Conservation (phyloP, 1,284 basidiomycete species). For the Puccinia coronata region DNA sequence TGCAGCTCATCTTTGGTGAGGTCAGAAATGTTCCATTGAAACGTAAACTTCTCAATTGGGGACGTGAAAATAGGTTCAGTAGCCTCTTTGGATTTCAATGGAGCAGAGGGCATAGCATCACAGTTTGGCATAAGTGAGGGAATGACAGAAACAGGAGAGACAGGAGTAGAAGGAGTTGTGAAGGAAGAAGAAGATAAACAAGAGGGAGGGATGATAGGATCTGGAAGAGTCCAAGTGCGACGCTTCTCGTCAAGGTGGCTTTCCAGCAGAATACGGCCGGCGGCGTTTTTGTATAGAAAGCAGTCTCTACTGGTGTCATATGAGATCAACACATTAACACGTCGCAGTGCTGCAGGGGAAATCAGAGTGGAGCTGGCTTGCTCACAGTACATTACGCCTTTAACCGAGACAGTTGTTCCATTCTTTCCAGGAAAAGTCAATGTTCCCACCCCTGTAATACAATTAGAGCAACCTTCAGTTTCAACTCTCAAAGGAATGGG, state of each 20-base stretch:
- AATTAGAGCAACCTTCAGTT: too few species aligned
- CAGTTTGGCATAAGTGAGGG: too few species aligned
- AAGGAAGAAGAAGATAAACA: background rate
- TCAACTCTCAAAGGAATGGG: too few species aligned
- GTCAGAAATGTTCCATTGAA: background rate
- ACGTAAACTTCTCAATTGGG: background rate
- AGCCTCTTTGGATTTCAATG: background rate
- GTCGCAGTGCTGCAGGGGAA: background rate
- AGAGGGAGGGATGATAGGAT: background rate
- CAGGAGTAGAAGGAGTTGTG: background rate
- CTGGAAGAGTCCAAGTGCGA: background rate
- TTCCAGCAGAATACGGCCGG: background rate
- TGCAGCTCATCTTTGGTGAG: background rate
- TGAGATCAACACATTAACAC: background rate
- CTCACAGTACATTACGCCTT: constrained; percentile 6
- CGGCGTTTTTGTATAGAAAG: background rate
- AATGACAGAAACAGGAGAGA: background rate
- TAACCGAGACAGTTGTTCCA: background rate
- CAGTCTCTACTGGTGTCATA: background rate
- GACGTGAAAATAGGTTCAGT: background rate
- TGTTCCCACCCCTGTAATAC: too few species aligned
- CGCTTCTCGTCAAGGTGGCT: background rate
- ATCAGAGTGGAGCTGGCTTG: background rate
- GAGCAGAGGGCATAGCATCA: background rate
- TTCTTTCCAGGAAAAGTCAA: constrained; percentile 15